Base-by-base conservation (phyloP, 129 eudicot species). In the Ambrosia trifida region DNA sequence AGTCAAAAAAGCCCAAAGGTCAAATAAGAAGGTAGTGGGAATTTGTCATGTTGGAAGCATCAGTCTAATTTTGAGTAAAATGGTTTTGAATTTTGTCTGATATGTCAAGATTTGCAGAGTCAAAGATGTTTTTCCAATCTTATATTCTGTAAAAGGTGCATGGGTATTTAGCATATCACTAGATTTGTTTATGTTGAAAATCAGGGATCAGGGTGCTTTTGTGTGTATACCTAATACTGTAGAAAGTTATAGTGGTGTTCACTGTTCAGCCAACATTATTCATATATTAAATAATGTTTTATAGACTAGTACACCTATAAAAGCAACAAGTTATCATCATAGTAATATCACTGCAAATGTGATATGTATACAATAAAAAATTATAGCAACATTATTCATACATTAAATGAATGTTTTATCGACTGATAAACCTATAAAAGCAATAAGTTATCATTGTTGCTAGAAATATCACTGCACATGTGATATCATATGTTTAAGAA, bases 321-420 rank as follows among this genome's bases (percentile, higher is more conserved):
- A 60, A 31, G 38, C 35, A 28, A 56, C 9, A 28, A 24, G 16
- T 24, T 56, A 28, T 11, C 3, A 11, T 57, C 63, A 1, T 57
- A 24, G 63, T 57, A 57, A 57, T 57, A 11, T 57, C 31, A 57
- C 63, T 57, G 60, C 17, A 28, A 57, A 57, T 24, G n/a, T 19
- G n/a, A 19, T 53, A 28, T 3, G 5, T 1, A 54, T 18, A 54
- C 40, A 28, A 8, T 57, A 30, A 57, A 24, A 24, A 57, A 16
- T 11, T 11, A 31, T 57, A 4, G 16, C 64, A 57, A 57, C 64
- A 57, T 28, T 57, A 57, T 57, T 11, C 36, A 12, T 57, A 57
- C 40, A 28, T 12, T 28, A 30, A 11, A 5, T 14, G 14, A 60
- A 13, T 14, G 33, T 60, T 60, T 12, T 5, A 60, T 13, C 31